phyloP scores from a whole-genome alignment of 176 grass and related monocot species.

The Aechmea fasciata region DNA sequence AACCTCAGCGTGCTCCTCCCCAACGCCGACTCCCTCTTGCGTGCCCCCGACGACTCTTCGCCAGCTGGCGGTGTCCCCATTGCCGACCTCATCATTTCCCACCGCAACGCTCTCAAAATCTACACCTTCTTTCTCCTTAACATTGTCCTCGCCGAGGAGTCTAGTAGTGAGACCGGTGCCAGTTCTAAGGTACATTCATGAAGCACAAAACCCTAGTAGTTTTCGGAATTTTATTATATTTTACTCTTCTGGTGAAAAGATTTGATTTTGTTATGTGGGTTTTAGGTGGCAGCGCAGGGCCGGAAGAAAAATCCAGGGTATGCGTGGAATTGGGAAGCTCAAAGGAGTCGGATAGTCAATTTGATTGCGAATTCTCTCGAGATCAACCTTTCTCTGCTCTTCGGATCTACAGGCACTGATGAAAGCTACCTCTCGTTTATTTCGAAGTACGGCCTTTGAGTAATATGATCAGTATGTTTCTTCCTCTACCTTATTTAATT shows the following conservation, averaged over 20 bases:
- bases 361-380: conserved; percentile 88
- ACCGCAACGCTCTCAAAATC: conserved; percentile 85
- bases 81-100: conserved; percentile 46
- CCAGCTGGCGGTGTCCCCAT: conserved; percentile 39
- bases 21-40: conserved; percentile 68
- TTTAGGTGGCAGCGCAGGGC: conserved; percentile 46
- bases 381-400: conserved; percentile 70
- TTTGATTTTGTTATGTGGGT: conserved; percentile 10
- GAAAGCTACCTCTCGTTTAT: conserved; percentile 84
- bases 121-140: conserved; percentile 87
- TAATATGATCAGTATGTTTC: conserved; percentile 11
- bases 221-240: background rate
- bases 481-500: conserved; percentile 20
- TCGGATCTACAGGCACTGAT: conserved; percentile 65
- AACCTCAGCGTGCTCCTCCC: conserved; percentile 93
- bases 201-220: background rate
- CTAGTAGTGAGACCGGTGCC: conserved; percentile 20
- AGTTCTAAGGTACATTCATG: conserved; percentile 38
- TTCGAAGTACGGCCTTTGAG: conserved; percentile 58
- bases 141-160: conserved; percentile 43
- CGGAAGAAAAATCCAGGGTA: conserved; percentile 75
- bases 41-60: conserved; percentile 39
- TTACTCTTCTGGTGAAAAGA: background rate
- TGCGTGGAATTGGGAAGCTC: conserved; percentile 88
- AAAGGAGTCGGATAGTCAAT: conserved; percentile 80